phyloP scores from a whole-genome alignment of 345 rosid genomes.

The Isatis tinctoria region DNA sequence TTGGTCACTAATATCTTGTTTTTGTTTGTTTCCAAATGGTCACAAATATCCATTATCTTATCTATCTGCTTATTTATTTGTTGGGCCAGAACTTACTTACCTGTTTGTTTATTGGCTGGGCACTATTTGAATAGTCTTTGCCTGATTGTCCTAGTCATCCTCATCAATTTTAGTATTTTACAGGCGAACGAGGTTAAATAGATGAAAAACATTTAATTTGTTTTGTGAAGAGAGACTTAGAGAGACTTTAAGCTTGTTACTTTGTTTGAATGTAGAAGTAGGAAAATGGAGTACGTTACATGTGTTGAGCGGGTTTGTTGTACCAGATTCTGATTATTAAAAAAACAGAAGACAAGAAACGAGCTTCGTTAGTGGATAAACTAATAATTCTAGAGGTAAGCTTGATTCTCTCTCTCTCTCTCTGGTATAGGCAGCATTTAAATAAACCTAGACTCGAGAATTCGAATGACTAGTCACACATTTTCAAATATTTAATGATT shows the following conservation, averaged over 20 bases:
- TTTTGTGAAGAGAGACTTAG: not conserved
- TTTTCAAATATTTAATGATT: not conserved
- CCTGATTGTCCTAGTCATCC: not conserved
- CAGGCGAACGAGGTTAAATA: not conserved
- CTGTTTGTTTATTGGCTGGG: not conserved
- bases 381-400: not conserved
- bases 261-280: not conserved
- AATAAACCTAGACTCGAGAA: not conserved
- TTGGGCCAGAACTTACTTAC: not conserved
- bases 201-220: not conserved
- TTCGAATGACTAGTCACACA: not conserved
- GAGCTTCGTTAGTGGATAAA: not conserved
- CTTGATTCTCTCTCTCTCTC: not conserved
- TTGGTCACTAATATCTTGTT: too few relatives aligned
- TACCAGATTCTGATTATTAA: not conserved
- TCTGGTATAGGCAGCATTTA: not conserved
- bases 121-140: not conserved
- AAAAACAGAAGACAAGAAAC: not conserved
- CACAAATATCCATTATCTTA: not conserved
- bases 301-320: not conserved
- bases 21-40: too few relatives aligned
- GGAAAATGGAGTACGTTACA: slow-evolving; percentile 18
- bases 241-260: not conserved
- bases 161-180: too few relatives aligned
- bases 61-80: not conserved